Evolutionary conservation across 768 basidiomycete species (phyloP), one percentile per base, ranked within the genome.

Genomic region (Lepiota brunneoincarnata): DNA sequence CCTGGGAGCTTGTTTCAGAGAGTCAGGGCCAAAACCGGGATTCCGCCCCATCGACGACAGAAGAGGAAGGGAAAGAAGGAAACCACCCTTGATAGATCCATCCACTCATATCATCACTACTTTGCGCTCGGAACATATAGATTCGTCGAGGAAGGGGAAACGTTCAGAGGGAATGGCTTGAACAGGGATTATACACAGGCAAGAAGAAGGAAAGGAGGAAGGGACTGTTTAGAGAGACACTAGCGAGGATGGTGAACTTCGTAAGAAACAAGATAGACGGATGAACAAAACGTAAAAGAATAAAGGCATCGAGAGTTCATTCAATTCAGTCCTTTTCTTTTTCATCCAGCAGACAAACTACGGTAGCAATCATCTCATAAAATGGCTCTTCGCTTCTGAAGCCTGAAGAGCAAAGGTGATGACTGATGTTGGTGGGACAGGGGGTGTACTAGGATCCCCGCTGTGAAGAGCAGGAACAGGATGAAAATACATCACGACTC

Each of bases 1-100:
- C 88, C 38, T 90, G 88, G 88, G 88, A 90, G 67, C 45, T 47
- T 23, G 63, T 48, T 6, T 23, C 44, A 2, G 45, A 54, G 24
- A 4, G 35, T 23, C 38, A 20, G 20, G 17, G 28, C 21, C 6
- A 54, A 20, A 4, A 40, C 28, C 38, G 14, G 20, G 26, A 45
- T 31, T 3, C 17, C 17, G 12, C 26, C n/a, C 18, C 24, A 12
- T 18, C 34, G 14, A 24, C 18, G 24, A 5, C 34, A 6, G 23
- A 18, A 9, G 17, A 15, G 35, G 26, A 7, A 31, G 35, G 31
- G 11, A 9, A 6, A 31, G 31, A 31, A 31, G 31, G 11, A 9
- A 9, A 6, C 31, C 31, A 31, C 31, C 31, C 31, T 9, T 31
- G 11, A 31, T 1, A 31, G 7, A 2, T 6, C 7, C 26, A 28